Conservation (phyloP, 2,329 filamentous ascomycete species). For the Venturia carpophila region DNA sequence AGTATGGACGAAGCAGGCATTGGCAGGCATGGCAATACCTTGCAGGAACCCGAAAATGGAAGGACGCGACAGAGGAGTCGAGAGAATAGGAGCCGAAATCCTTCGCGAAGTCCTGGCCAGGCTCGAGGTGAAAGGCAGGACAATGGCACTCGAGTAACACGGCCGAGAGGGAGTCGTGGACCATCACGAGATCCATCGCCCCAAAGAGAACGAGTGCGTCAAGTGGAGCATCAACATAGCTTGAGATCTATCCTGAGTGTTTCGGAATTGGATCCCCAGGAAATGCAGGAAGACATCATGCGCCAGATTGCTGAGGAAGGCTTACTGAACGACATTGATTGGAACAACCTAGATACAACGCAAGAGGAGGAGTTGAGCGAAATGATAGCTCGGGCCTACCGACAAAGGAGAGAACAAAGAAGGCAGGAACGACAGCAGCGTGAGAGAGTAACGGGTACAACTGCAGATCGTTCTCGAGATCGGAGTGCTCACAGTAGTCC, state of each 20-base stretch:
- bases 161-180: slow-evolving; percentile 22
- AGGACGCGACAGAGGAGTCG: slow-evolving; percentile 27
- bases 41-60: slow-evolving; percentile 17
- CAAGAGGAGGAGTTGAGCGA: slow-evolving; percentile 88
- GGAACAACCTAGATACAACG: slow-evolving; percentile 74
- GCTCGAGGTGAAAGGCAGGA: slow-evolving; percentile 31
- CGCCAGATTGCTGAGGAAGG: slow-evolving; percentile 85
- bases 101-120: slow-evolving; percentile 23
- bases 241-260: slow-evolving; percentile 75
- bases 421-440: slow-evolving; percentile 12
- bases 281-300: slow-evolving; percentile 81
- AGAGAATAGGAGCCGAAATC: slow-evolving; percentile 3
- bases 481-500: slow-evolving; percentile 8
- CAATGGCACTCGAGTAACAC: slow-evolving; percentile 22
- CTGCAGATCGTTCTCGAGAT: neutral
- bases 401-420: slow-evolving; percentile 62
- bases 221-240: slow-evolving; percentile 83
- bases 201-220: slow-evolving; percentile 35
- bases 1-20: slow-evolving; percentile 63
- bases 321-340: slow-evolving; percentile 75
- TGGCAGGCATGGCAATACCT: slow-evolving; percentile 23
- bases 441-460: neutral
- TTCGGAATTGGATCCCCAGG: slow-evolving; percentile 65
- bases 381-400: slow-evolving; percentile 81
- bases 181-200: slow-evolving; percentile 6